A percentile compares a stretch with the other conserved stretches of the same genome.
These are phyloP conservation scores for Penicillium sp. DNA, from an alignment of 2,329 filamentous ascomycete genomes.

Conservation along the genomic window DNA sequence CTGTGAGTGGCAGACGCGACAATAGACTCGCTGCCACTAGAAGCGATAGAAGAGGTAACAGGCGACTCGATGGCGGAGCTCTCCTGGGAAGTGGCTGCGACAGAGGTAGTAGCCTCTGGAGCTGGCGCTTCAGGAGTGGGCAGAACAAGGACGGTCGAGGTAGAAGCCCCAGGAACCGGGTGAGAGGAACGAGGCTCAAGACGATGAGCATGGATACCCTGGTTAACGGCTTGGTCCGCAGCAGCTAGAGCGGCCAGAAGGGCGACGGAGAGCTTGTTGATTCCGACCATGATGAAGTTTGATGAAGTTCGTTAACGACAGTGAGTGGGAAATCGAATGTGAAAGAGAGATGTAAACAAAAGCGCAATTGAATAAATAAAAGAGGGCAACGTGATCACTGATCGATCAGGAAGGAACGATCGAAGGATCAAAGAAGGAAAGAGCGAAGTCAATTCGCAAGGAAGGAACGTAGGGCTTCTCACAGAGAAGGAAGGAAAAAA, in stretches of 20 bases:
- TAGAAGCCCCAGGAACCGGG: conserved; percentile 11
- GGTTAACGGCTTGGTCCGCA: conserved; percentile 32
- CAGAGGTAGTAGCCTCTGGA: neutral
- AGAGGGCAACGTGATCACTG: no score
- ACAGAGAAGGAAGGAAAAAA: conserved; percentile 14
- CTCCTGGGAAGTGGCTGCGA: conserved; percentile 6
- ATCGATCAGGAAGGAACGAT: conserved; percentile 1
- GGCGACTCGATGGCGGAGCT: conserved; percentile 8
- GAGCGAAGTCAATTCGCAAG: conserved; percentile 40
- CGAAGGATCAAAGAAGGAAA: conserved; percentile 12
- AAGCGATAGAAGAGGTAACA: conserved; percentile 6
- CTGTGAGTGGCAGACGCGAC: conserved; percentile 4
- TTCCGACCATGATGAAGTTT: conserved; percentile 41
- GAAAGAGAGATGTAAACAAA: conserved; percentile 1
- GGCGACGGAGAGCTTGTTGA: conserved; percentile 35
- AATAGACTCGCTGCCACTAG: conserved; percentile 1
- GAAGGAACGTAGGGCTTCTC: conserved; percentile 17
- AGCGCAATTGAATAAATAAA: neutral
- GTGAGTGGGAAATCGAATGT: conserved; percentile 2
- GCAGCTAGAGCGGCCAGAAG: conserved; percentile 37
- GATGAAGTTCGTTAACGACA: conserved; percentile 11
- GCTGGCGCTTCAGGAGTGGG: conserved; percentile 16
- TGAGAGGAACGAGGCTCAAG: conserved; percentile 18
- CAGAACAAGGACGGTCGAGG: conserved; percentile 22
- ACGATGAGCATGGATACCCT: conserved; percentile 27